Base-by-base conservation (phyloP, 106 monocot genomes). In the Vanilla planifolia region DNA sequence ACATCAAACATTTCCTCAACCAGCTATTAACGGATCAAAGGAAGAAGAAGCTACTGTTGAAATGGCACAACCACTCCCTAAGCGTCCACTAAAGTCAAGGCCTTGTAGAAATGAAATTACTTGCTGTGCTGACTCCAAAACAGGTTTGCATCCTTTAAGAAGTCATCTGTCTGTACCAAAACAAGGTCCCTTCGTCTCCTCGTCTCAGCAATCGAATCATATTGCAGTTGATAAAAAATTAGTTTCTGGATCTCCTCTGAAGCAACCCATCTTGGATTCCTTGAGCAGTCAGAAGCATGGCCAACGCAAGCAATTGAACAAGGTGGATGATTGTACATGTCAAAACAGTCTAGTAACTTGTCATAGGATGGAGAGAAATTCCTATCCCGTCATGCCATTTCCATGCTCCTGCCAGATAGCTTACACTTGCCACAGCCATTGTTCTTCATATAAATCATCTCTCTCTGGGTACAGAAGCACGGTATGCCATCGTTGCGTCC, bases 111-210 rank as follows among this genome's bases (percentile, higher is more conserved):
- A 55, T 1, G 62, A 53, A 9, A 61, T 48, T 51, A 65, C 43
- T 43, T 68, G 45, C 59, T 20, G 21, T 47, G 47, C n/a, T 47
- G 17, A 33, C 29, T 44, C 57, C 17, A 57, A 58, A 28, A 19
- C 24, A 40, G 33, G 33, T 29, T 43, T 67, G 5, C 55, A 55
- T 1, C 55, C 53, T 20, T 37, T 67, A 37, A 8, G 30, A 42
- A 66, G 26, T 16, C 1, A 0, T 15, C 15, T 52, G 1, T 27
- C 6, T 40, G 53, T 40, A 36, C 23, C 3, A 0, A 41, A 43
- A 41, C 39, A 40, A 40, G 10, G 27, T 3, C 10, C 19, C 40
- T 27, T 26, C 36, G 33, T 41, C 8, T 1, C 14, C 21, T 61
- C 61, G 13, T 2, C 2, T 8, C 45, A 8, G 26, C 8, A 15